Percentiles rank a stretch among this genome's conserved stretches.
phyloP scores from a whole-genome alignment of 768 basidiomycete species.

The Udeniomyces megalosporus region DNA sequence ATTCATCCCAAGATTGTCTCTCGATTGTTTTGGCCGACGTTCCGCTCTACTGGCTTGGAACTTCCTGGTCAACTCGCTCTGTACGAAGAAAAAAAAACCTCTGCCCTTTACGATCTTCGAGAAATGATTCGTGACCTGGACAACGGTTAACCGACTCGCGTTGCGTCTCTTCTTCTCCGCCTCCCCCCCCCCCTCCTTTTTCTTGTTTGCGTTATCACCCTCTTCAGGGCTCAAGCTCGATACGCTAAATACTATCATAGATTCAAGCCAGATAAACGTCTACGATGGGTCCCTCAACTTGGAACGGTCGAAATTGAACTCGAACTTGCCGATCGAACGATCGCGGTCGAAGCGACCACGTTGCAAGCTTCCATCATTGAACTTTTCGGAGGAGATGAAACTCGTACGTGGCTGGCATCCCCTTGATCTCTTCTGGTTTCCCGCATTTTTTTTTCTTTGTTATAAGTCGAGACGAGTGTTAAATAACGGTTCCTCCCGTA shows the following conservation, averaged over 20 bases:
- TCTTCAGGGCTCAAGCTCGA: conserved; percentile 16
- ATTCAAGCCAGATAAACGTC: conserved; percentile 82
- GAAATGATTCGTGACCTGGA: too few species aligned
- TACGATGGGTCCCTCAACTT: conserved; percentile 77
- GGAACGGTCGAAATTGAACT: conserved; percentile 69
- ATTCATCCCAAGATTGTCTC: conserved; percentile 86
- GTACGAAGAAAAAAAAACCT: conserved; percentile 23
- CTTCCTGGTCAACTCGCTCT: conserved; percentile 73
- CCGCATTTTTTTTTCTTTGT: not conserved
- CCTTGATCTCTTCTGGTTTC: not conserved
- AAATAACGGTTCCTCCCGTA: not conserved
- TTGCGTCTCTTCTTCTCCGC: conserved; percentile 31
- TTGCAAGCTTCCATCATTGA: conserved; percentile 84
- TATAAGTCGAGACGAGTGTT: too few species aligned
- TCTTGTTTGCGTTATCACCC: too few species aligned
- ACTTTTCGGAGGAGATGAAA: conserved; percentile 46
- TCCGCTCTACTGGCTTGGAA: conserved; percentile 50
- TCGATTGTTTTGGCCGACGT: conserved; percentile 81
- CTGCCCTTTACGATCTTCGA: too few species aligned
- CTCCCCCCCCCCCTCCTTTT: not conserved
- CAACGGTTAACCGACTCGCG: too few species aligned
- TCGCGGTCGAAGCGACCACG: conserved; percentile 63
- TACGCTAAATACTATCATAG: conserved; percentile 62
- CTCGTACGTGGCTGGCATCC: conserved; percentile 34
- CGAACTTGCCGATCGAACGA: conserved; percentile 59